Evolutionary conservation across 1,139 yeast genomes (phyloP).

Genomic region (Candida sp.): DNA sequence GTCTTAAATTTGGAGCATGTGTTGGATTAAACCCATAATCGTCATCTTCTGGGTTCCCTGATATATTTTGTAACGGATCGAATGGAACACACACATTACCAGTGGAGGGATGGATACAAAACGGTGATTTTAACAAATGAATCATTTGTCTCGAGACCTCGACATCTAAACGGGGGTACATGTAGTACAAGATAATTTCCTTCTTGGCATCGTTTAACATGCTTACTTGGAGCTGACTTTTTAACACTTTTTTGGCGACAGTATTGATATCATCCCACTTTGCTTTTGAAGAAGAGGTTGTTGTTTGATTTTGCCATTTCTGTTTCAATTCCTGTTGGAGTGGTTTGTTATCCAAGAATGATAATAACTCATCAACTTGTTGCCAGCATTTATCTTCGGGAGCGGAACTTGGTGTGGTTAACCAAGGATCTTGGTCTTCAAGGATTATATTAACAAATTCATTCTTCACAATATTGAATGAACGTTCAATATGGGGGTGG

Average conservation of each 20-base stretch:
- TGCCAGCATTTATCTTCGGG: constrained; percentile 26
- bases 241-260: constrained; percentile 47
- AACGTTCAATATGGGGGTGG: constrained; percentile 84
- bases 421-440: constrained; percentile 84
- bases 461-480: constrained; percentile 62
- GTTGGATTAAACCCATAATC: constrained; percentile 69
- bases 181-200: constrained; percentile 73
- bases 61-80: constrained; percentile 46
- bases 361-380: constrained; percentile 52
- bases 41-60: constrained; percentile 34
- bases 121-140: constrained; percentile 96
- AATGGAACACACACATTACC: constrained; percentile 98
- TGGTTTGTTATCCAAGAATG: constrained; percentile 48
- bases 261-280: constrained; percentile 86
- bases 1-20: constrained; percentile 72
- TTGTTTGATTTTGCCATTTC: constrained; percentile 37
- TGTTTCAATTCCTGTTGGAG: constrained; percentile 51
- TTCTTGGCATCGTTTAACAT: constrained; percentile 72
- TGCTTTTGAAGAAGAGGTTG: constrained; percentile 30
- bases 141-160: constrained; percentile 89
- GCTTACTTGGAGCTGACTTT: constrained; percentile 34
- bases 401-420: constrained; percentile 17
- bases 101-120: constrained; percentile 95
- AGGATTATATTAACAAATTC: constrained; percentile 66
- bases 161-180: constrained; percentile 90